Evolutionary conservation across 129 eudicot species (phyloP).

Genomic region (Erigeron canadensis): DNA sequence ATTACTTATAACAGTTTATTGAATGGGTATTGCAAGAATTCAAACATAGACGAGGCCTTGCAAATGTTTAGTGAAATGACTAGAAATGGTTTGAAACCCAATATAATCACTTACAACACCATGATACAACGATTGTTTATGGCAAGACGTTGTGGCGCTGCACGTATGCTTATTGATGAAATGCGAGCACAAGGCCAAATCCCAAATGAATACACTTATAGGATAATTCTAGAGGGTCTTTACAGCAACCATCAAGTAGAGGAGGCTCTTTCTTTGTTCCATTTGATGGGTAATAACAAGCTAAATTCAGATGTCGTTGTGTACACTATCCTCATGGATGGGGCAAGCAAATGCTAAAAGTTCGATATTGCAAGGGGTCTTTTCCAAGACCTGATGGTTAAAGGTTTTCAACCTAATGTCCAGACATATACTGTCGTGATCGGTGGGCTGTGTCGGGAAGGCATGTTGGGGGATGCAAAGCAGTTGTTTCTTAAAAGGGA

Average conservation of each 20-base stretch:
- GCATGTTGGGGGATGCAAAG: background rate
- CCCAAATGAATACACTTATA: background rate
- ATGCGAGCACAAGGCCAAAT: background rate
- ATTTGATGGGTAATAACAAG: background rate
- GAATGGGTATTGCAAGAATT: slow-evolving; percentile 10
- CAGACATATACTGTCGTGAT: background rate
- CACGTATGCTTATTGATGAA: slow-evolving; percentile 4
- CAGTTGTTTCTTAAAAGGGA: slow-evolving; percentile 2
- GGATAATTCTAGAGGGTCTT: slow-evolving; percentile 14
- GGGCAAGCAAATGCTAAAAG: slow-evolving; percentile 3
- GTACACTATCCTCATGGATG: slow-evolving; percentile 17
- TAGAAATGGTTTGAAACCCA: background rate
- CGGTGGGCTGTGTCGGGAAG: background rate
- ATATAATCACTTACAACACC: background rate
- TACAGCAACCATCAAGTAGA: slow-evolving; percentile 10
- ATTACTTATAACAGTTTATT: slow-evolving; percentile 1
- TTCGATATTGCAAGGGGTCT: slow-evolving; percentile 15
- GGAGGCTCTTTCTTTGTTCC: slow-evolving; percentile 4
- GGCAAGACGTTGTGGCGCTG: slow-evolving; percentile 3
- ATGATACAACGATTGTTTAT: slow-evolving; percentile 2
- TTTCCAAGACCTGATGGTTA: background rate
- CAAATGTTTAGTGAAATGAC: background rate
- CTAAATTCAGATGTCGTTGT: background rate
- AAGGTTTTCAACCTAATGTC: slow-evolving; percentile 4
- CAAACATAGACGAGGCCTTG: background rate